phyloP scores from a whole-genome alignment of 176 grass and related monocot species.

The Calamus simplicifolius region DNA sequence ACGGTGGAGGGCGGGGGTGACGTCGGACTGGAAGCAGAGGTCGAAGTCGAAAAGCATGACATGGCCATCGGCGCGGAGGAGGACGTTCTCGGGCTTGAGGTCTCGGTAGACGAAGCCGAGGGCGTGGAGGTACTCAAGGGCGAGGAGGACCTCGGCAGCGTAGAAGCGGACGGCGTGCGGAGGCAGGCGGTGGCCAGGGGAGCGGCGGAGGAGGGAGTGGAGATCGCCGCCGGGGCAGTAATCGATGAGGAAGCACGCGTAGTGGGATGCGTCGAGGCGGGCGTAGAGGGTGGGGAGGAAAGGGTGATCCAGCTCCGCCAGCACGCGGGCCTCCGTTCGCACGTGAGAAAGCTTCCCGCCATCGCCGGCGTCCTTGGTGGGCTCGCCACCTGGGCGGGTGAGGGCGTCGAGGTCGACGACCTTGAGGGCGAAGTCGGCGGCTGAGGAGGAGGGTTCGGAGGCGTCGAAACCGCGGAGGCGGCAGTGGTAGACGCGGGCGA shows the following conservation, averaged over 20 bases:
- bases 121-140: conserved; percentile 88
- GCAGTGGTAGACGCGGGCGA: conserved; percentile 82
- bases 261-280: conserved; percentile 66
- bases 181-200: conserved; percentile 49
- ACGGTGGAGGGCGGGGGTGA: conserved; percentile 50
- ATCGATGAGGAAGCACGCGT: conserved; percentile 88
- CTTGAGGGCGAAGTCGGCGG: conserved; percentile 59
- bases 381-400: background rate
- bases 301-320: conserved; percentile 71
- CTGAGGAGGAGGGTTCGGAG: conserved; percentile 8
- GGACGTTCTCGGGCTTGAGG: conserved; percentile 93
- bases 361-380: conserved; percentile 17
- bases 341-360: conserved; percentile 51
- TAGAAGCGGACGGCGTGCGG: conserved; percentile 67
- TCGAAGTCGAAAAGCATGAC: conserved; percentile 92
- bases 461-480: conserved; percentile 51
- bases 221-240: conserved; percentile 84
- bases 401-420: conserved; percentile 50
- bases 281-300: conserved; percentile 88
- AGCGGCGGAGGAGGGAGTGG: conserved; percentile 57
- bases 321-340: conserved; percentile 57
- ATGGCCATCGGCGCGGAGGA: conserved; percentile 70
- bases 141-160: conserved; percentile 70
- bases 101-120: conserved; percentile 90
- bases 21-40: conserved; percentile 56